Base-by-base conservation (phyloP, 2,329 filamentous ascomycete genomes). In the Colletotrichum cuscutae region DNA sequence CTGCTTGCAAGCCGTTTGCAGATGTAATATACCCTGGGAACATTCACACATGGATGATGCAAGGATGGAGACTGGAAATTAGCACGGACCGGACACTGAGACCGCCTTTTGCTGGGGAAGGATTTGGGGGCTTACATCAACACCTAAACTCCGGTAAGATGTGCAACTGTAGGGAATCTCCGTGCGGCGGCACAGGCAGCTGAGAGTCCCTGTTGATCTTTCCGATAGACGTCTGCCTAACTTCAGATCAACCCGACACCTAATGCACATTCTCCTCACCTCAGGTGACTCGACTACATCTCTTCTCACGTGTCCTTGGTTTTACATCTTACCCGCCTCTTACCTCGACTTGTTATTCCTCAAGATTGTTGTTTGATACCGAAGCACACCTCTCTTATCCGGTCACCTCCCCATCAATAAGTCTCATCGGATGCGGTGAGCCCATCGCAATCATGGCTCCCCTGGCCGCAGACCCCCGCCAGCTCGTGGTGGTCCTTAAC, bases 401-500 rank as follows among this genome's bases (percentile, higher is more conserved):
- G 12, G 5, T 15, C 13, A 15, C 19, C n/a, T 19, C 9, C 30
- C 5, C 22, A 35, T 24, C 30, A 4, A 7, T 37, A 54, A 60
- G 37, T 26, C 42, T 26, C 49, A 53, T 54, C 30, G 60, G 24
- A 71, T 71, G 60, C 26, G 53, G 65, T 72, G 32, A 63, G 26
- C n/a, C 1, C 35, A 57, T 64, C 19, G n/a, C 64, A 66, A 78
- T 15, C 68, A 89, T 90, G 88, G 87, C 88, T 70, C 88, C 88
- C 65, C 82, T 88, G 63, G 88, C 85, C 68, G 84, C 83, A 46
- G 88, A 90, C 74, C 88, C 88, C 61, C 86, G 87, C 71, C 88
- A 89, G 76, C 80, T 90, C 66, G 84, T 88, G 80, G 85, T 90
- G 65, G 84, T 88, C 30, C 83, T 91, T 53, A 88, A 90, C 75